Evolutionary conservation across 2,329 filamentous ascomycete species (phyloP), one percentile per base, ranked within the genome.

Genomic region (Aspergillus piperis): DNA sequence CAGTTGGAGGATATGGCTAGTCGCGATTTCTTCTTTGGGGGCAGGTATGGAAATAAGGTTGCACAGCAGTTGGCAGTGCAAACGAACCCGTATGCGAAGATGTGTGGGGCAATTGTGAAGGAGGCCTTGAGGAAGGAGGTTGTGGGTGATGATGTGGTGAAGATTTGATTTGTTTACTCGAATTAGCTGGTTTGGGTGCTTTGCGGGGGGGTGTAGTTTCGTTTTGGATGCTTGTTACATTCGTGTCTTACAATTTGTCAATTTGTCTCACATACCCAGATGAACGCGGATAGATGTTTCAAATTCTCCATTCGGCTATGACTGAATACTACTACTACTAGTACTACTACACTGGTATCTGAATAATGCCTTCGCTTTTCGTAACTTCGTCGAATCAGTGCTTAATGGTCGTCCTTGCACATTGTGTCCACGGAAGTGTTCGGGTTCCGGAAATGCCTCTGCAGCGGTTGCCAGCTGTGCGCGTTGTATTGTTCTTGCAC

Each of bases 381-480:
- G 41, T 44, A 13, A 44, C 41, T 23, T 23, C 19, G 17, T 44
- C 41, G 21, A 13, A 21, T 13, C 13, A 5, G 13, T 10, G 19
- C 10, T 21, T 44, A 44, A 10, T 44, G 41, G 41, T 44, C 41
- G 19, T 23, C 41, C 19, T 23, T 19, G 19, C 41, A 42, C 41
- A 42, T 44, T 6, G 10, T 23, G 41, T 44, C 41, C 19, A 23
- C 41, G 3, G 19, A 23, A 11, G 81, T 80, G 62, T 81, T 78
- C 17, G 82, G 82, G 70, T 80, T 79, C 70, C 80, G 79, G 64
- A 88, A 90, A 70, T 89, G 85, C 47, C 86, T 82, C 75, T 85
- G 84, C 55, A 90, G 77, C 0, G 83, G 83, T 27, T 82, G 87
- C 92, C 92, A 96, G 73, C 90, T 93, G 80, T 96, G 90, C 59